phyloP scores from a whole-genome alignment of 228 moss, liverwort and hornwort species.

The Sphagnum magellanicum region DNA sequence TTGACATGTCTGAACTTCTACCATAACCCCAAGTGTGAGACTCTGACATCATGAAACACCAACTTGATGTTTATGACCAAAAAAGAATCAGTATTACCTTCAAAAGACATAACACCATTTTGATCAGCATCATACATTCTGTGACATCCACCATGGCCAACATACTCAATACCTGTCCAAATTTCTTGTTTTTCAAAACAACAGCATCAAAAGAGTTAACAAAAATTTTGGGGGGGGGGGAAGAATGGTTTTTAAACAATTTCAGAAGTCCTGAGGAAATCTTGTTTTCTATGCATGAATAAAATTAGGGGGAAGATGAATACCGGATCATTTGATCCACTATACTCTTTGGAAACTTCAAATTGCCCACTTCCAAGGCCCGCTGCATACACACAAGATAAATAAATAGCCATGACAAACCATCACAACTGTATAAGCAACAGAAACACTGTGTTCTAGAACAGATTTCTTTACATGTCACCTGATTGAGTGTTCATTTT shows the following conservation, averaged over 20 bases:
- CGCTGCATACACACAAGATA: constrained; percentile 26
- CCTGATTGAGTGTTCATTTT: too few relatives aligned
- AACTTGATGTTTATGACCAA: too few relatives aligned
- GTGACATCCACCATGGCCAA: constrained; percentile 6
- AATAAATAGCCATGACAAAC: too few relatives aligned
- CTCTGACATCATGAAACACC: too few relatives aligned
- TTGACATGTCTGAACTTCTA: neutral
- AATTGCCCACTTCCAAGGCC: constrained; percentile 66
- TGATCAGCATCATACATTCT: constrained; percentile 81
- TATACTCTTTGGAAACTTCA: constrained; percentile 48
- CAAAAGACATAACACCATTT: constrained; percentile 76
- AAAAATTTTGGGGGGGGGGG: neutral
- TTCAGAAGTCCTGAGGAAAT: too few relatives aligned
- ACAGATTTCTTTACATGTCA: too few relatives aligned
- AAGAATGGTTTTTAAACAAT: too few relatives aligned
- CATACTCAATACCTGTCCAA: neutral
- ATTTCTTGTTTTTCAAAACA: neutral
- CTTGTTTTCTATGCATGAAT: too few relatives aligned
- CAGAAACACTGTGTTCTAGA: too few relatives aligned
- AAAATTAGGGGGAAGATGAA: neutral
- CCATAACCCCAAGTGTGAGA: neutral
- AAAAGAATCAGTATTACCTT: constrained; percentile 33
- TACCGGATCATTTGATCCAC: constrained; percentile 90
- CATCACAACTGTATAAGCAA: too few relatives aligned
- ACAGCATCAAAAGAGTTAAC: neutral